These are phyloP conservation scores for Plasmodium adleri DNA, from an alignment of 169 alveolate species.

Conservation along the genomic window DNA sequence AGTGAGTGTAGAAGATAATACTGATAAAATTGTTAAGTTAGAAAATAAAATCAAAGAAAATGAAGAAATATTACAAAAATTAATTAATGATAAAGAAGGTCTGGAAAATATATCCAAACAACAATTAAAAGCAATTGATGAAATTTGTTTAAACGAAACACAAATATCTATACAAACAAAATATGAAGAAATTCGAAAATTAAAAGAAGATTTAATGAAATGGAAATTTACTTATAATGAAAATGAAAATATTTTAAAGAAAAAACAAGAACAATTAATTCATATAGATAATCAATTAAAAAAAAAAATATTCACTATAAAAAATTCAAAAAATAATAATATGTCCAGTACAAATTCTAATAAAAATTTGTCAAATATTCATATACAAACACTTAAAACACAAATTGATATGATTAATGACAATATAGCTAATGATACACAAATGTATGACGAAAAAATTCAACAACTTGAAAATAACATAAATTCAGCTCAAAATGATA, in stretches of 20 bases:
- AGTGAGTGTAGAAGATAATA: conserved; percentile 69
- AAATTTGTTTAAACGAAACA: conserved; percentile 66
- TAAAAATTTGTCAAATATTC: conserved; percentile 31
- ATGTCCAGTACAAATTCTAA: conserved; percentile 9
- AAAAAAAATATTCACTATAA: conserved; percentile 47
- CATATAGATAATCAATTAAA: conserved; percentile 59
- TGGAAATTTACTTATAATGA: conserved; percentile 43
- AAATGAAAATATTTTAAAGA: conserved; percentile 54
- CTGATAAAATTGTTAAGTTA: conserved; percentile 62
- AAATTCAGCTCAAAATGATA: conserved; percentile 63
- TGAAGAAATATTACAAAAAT: conserved; percentile 69
- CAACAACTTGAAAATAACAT: conserved; percentile 26
- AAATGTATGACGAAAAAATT: conserved; percentile 55
- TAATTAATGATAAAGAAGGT: conserved; percentile 66
- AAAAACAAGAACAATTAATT: conserved; percentile 70
- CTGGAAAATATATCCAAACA: conserved; percentile 56
- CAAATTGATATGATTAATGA: conserved; percentile 73
- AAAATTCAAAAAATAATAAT: conserved; percentile 50
- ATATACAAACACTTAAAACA: conserved; percentile 52
- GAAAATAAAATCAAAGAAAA: conserved; percentile 70
- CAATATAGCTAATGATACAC: conserved; percentile 39
- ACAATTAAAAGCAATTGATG: conserved; percentile 70
- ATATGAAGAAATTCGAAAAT: conserved; percentile 66
- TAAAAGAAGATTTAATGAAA: conserved; percentile 58
- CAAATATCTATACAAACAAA: conserved; percentile 74